Conservation (phyloP, 495 filamentous ascomycete species). For the Extremus antarcticus region DNA sequence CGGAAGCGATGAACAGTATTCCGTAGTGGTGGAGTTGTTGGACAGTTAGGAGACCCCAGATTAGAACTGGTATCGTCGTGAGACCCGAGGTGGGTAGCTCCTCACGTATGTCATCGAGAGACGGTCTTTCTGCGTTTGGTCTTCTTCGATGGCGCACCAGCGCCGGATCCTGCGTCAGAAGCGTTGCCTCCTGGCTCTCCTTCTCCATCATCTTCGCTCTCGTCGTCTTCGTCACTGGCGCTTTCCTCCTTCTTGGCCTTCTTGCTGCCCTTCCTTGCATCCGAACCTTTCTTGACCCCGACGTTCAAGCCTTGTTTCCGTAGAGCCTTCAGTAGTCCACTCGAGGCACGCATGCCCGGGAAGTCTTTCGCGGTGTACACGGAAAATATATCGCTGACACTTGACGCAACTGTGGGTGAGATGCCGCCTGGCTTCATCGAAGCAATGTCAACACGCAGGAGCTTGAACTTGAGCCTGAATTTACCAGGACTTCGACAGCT, state of each 20-base stretch:
- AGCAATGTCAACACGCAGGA: constrained; percentile 63
- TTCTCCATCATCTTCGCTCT: background rate
- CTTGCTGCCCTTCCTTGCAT: constrained; percentile 38
- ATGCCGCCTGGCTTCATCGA: constrained; percentile 38
- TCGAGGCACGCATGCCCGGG: constrained; percentile 76
- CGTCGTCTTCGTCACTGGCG: background rate
- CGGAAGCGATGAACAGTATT: no score
- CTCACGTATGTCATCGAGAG: no score
- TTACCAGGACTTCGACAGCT: constrained; percentile 78
- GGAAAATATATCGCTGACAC: constrained; percentile 68
- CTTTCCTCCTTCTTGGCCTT: constrained; percentile 25
- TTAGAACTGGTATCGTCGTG: no score
- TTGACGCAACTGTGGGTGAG: constrained; percentile 48
- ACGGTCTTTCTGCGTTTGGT: background rate
- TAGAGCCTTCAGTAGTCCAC: constrained; percentile 53
- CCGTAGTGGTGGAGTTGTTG: no score
- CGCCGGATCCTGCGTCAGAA: background rate
- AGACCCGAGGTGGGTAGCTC: no score
- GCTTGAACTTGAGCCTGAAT: constrained; percentile 74
- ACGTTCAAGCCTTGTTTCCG: constrained; percentile 68
- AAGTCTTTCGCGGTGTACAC: constrained; percentile 97
- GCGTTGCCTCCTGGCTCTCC: background rate
- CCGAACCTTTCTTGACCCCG: constrained; percentile 73
- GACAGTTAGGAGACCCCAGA: no score
- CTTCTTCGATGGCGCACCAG: background rate